phyloP scores from a whole-genome alignment of 306 rosid genomes.

The Luffa aegyptiaca region DNA sequence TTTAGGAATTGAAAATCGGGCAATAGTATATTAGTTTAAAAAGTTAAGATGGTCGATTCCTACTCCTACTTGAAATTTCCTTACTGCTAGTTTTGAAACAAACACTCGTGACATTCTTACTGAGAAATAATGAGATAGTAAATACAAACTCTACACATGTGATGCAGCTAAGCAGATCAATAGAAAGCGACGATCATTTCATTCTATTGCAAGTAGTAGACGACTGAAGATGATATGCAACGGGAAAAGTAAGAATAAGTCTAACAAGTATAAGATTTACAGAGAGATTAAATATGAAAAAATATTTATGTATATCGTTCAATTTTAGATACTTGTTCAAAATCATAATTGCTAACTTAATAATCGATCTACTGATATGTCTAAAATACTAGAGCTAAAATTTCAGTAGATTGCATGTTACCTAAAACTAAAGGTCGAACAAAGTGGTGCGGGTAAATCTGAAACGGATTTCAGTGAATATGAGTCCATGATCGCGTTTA shows the following conservation, averaged over 20 bases:
- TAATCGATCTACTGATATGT: not conserved
- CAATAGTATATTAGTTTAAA: not conserved
- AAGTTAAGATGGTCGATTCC: not conserved
- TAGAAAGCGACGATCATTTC: not conserved
- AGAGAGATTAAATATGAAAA: not conserved
- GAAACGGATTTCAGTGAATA: slow-evolving; percentile 67
- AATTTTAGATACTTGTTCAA: not conserved
- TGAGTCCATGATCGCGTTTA: slow-evolving; percentile 40
- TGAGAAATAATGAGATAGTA: not conserved
- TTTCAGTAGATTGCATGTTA: slow-evolving; percentile 13
- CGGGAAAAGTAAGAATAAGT: not conserved
- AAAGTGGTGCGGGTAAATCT: slow-evolving; percentile 73
- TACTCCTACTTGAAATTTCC: not conserved
- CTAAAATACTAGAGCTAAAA: not conserved
- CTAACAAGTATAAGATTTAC: not conserved
- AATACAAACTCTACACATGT: not conserved
- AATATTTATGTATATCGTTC: not conserved
- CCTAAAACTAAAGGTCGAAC: slow-evolving; percentile 79
- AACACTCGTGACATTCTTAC: no score
- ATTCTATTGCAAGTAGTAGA: not conserved
- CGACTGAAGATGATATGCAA: not conserved
- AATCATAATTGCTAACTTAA: not conserved
- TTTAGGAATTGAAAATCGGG: not conserved
- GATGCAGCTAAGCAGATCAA: not conserved
- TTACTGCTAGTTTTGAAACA: not conserved